Percentiles rank a stretch among this genome's conserved stretches.
Evolutionary conservation across 1,139 yeast genomes (phyloP).

Genomic region (Suhomyces bokatorum): DNA sequence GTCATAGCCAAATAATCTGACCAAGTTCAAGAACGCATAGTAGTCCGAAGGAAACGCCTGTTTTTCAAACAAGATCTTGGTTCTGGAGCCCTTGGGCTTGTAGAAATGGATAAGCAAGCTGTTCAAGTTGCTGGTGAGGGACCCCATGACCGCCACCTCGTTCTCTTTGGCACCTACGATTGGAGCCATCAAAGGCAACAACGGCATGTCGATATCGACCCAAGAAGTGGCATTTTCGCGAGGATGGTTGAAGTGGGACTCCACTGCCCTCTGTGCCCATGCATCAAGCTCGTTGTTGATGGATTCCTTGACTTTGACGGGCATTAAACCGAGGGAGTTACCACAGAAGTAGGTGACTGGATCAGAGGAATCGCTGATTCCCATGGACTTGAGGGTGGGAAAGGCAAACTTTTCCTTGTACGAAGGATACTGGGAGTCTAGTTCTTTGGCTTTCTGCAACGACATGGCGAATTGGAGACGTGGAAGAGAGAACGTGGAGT

Average conservation of each 20-base stretch:
- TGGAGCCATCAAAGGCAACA: conserved; percentile 65
- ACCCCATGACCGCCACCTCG: conserved; percentile 88
- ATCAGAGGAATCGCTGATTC: conserved; percentile 26
- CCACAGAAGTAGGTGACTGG: conserved; percentile 70
- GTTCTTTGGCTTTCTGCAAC: conserved; percentile 21
- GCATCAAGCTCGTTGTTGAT: conserved; percentile 70
- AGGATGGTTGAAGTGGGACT: conserved; percentile 78
- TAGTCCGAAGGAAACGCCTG: conserved; percentile 92
- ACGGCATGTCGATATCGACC: conserved; percentile 82
- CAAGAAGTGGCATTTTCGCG: conserved; percentile 52
- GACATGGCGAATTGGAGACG: conserved; percentile 12
- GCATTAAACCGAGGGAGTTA: conserved; percentile 90
- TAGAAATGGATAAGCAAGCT: conserved; percentile 73
- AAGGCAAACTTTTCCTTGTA: conserved; percentile 48
- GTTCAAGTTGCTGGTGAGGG: conserved; percentile 80
- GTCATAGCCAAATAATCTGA: conserved; percentile 58
- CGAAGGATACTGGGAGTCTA: conserved; percentile 41
- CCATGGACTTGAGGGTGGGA: conserved; percentile 62
- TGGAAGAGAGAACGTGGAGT: background rate
- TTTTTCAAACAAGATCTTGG: conserved; percentile 78
- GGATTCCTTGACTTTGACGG: conserved; percentile 57
- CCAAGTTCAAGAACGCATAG: conserved; percentile 81
- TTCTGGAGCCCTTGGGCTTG: conserved; percentile 57
- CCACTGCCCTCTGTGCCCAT: conserved; percentile 81
- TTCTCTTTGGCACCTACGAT: conserved; percentile 70